A percentile compares a stretch with the other conserved stretches of the same genome.
These are phyloP conservation scores for Apiospora phragmitis DNA, from an alignment of 2,329 filamentous ascomycete genomes.

Conservation along the genomic window DNA sequence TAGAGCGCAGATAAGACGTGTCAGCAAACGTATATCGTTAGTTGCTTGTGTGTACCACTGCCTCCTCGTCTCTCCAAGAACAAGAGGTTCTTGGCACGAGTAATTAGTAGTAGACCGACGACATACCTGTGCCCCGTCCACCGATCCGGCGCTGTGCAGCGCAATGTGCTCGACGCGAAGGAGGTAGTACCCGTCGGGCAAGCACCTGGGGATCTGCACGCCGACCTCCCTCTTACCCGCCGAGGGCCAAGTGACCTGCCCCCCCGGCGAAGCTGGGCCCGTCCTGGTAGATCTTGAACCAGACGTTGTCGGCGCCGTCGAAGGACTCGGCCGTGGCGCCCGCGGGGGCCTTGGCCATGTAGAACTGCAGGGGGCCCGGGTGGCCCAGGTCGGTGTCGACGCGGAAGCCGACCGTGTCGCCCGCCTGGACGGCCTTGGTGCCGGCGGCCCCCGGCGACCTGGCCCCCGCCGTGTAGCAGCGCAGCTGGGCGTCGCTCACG, in stretches of 20 bases:
- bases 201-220: constrained; percentile 44
- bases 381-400: not conserved
- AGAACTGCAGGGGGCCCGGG: not conserved
- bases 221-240: constrained; percentile 38
- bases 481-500: not conserved
- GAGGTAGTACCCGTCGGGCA: constrained; percentile 48
- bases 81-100: no score
- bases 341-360: constrained; percentile 16
- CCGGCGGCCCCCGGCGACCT: constrained; percentile 27
- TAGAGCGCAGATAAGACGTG: not conserved
- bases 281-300: constrained; percentile 48
- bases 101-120: no score
- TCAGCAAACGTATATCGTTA: not conserved
- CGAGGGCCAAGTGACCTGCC: constrained; percentile 39
- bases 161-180: constrained; percentile 51
- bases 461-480: not conserved
- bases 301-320: constrained; percentile 38
- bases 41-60: not conserved
- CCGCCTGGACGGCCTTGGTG: not conserved
- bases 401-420: not conserved
- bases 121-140: constrained; percentile 41
- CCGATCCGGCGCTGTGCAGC: constrained; percentile 41
- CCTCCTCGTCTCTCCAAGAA: not conserved
- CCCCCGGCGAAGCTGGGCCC: constrained; percentile 37
- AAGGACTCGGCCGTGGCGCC: constrained; percentile 37